Conservation (phyloP, 2,329 filamentous ascomycete genomes). For the Colletotrichum graminicola region DNA sequence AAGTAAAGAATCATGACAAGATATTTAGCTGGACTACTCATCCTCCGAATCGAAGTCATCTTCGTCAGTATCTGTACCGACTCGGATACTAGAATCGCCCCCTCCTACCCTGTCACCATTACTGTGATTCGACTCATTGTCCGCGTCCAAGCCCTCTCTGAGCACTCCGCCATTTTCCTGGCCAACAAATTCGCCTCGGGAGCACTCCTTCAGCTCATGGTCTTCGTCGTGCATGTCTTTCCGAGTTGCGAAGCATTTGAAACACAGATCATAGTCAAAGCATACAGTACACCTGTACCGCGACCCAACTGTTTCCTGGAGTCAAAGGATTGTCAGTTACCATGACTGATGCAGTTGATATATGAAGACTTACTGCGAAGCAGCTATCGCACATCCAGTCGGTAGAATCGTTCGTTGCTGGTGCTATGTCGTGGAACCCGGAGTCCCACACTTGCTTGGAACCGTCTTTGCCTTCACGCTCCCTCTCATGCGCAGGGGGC, state of each 20-base stretch:
- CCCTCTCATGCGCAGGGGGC: neutral
- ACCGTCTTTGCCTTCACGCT: neutral
- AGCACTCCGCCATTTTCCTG: neutral
- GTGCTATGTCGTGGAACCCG: neutral
- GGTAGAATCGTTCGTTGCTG: neutral
- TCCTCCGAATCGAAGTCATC: constrained; percentile 1
- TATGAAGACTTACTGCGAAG: neutral
- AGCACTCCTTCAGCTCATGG: neutral
- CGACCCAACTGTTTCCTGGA: neutral
- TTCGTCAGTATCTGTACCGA: neutral
- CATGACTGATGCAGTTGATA: neutral
- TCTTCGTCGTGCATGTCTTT: neutral
- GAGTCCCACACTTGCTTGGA: neutral
- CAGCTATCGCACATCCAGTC: neutral
- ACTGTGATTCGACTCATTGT: neutral
- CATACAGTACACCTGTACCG: neutral
- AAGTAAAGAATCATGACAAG: neutral
- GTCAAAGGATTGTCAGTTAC: neutral
- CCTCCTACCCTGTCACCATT: neutral
- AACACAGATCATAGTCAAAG: neutral
- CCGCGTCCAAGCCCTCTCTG: neutral
- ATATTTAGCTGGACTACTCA: neutral
- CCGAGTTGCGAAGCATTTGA: neutral
- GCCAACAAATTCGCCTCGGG: neutral
- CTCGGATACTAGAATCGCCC: neutral